Base-by-base conservation (phyloP, 495 filamentous ascomycete genomes). In the Monascus purpureus region DNA sequence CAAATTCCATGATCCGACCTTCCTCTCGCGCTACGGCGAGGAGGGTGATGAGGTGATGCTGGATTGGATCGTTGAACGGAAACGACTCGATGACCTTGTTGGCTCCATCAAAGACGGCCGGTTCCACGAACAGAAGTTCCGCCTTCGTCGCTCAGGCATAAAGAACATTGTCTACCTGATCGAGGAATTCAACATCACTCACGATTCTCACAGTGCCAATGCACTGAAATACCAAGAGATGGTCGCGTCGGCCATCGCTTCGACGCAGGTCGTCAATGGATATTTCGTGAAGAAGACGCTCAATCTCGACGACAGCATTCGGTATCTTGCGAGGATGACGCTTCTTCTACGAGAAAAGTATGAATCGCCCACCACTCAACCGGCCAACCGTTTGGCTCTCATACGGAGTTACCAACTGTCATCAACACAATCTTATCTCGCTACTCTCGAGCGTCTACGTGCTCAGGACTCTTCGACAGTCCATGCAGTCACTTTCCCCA, bases 121-220 rank as follows among this genome's bases (percentile, higher is more conserved):
- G 1, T 90, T 86, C 43, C 77, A 77, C 41, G 83, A 92, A 43
- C 83, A 92, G 40, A 90, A 92, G 42, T 88, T 85, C 41, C 75
- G 83, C 1, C 65, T 88, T 2, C 64, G 65, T 23, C 73, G 73
- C 32, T 77, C 72, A 0, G 82, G 82, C 1, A 58, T 87, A 17
- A 73, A 68, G 35, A 80, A 87, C 33, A 74, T 90, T 17, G 65
- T 82, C 28, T 92, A 90, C 42, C 55, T 92, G n/a, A 65, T 90
- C 31, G 83, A 92, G 44, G 77, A 88, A 37, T 75, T 71, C 41
- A 34, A 61, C 11, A 62, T 83, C 40, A 61, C 68, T 0, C 52
- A 62, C 7, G 53, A 60, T 19, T 25, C 52, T 6, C n/a, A n/a
- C n/a, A n/a, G n/a, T n/a, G 31, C 55, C 0, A 55, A 56, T 8